Base-by-base conservation (phyloP, 805 yeast species). In the Saccharomycopsis sp. region DNA sequence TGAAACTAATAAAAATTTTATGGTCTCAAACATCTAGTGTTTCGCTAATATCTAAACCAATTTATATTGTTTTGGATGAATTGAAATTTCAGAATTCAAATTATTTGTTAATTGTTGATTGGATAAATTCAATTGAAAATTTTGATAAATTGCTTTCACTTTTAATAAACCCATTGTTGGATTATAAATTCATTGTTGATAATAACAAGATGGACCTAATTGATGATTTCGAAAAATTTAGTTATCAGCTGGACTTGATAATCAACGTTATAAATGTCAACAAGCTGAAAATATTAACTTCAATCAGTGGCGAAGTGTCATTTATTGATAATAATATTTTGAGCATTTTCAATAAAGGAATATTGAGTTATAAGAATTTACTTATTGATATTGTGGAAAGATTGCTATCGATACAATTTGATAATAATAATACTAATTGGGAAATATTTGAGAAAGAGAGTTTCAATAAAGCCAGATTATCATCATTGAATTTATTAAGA, bases 61-160 rank as follows among this genome's bases (percentile, higher is more conserved):
- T 87, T 4, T 76, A 79, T 48, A 57, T 85, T 1, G 63, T 85
- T 14, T 59, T 89, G 27, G 96, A 88, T 56, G 82, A 77, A 34
- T 58, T 83, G 17, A 59, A 60, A 38, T 67, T 64, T 39, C 24
- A 35, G 35, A 67, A 65, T 8, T 70, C 74, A 5, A 62, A 68
- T 33, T 64, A 65, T 33, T 54, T 71, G 4, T 57, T 66, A 7
- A 71, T 73, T 1, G 61, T 68, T 1, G 67, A 71, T 41, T 80
- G 85, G 75, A 58, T 81, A 2, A 54, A 62, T 23, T 61, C 64
- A 2, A 60, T 67, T 4, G 88, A 88, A 0, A 68, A 81, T 0
- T 61, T 79, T 0, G 77, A 77, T 47, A 68, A 82, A 45, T 59
- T 89, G 3, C 73, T 85, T 49, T 77, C 77, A 47, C 57, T 77